Percentiles rank a stretch among this genome's conserved stretches.
phyloP scores from a whole-genome alignment of 805 yeast species.

The Kazachstania kunashirensis region DNA sequence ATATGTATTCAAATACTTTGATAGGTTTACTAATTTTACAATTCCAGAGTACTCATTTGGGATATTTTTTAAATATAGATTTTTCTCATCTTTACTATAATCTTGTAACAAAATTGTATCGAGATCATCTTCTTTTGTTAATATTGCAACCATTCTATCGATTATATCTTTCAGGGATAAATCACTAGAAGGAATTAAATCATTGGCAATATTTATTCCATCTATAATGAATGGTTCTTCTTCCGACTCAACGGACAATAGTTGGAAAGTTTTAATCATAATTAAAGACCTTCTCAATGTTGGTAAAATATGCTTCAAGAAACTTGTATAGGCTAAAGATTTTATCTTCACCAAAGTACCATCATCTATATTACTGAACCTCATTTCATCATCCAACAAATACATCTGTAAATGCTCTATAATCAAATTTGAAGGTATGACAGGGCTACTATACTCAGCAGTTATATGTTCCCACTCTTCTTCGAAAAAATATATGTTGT shows the following conservation, averaged over 20 bases:
- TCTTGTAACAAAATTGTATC: too few relatives aligned
- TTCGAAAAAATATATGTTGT: neutral
- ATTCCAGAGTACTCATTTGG: constrained; percentile 43
- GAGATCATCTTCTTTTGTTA: constrained; percentile 8
- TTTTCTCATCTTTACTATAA: too few relatives aligned
- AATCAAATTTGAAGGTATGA: too few relatives aligned
- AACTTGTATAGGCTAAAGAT: constrained; percentile 16
- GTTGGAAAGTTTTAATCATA: constrained; percentile 27
- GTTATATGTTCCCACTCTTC: neutral
- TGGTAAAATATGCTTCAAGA: constrained; percentile 19
- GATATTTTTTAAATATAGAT: constrained; percentile 3
- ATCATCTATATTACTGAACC: too few relatives aligned
- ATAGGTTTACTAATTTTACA: constrained; percentile 43
- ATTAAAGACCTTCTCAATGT: constrained; percentile 26
- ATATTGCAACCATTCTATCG: constrained; percentile 8
- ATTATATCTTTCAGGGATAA: constrained; percentile 2
- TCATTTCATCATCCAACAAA: too few relatives aligned
- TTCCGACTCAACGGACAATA: constrained; percentile 20
- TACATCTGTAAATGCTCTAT: too few relatives aligned
- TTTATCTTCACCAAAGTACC: too few relatives aligned
- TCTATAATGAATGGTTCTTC: constrained; percentile 19
- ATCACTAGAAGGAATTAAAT: constrained; percentile 1
- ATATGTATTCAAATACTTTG: constrained; percentile 36
- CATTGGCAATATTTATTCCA: constrained; percentile 15
- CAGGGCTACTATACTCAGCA: too few relatives aligned